Conservation (phyloP, 2,329 filamentous ascomycete genomes). For the Calonectria naviculata region DNA sequence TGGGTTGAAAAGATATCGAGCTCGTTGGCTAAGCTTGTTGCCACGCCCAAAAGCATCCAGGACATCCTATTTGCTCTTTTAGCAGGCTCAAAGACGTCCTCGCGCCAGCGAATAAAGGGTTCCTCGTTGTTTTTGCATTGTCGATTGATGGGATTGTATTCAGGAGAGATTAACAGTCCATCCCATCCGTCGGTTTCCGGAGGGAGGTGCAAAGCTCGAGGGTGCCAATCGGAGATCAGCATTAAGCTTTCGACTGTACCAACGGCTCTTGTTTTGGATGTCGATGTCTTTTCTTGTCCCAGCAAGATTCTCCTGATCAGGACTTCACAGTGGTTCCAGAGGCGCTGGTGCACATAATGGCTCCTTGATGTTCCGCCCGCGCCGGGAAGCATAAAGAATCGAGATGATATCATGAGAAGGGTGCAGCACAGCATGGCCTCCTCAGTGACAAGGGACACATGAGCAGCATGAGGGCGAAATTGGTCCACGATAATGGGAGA, state of each 20-base stretch:
- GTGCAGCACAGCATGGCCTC: background rate
- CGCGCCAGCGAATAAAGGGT: slow-evolving; percentile 35
- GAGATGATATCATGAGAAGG: background rate
- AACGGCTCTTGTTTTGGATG: background rate
- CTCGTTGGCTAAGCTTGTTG: slow-evolving; percentile 1
- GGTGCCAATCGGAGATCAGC: background rate
- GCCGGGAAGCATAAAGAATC: background rate
- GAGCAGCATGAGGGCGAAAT: background rate
- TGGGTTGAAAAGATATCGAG: background rate
- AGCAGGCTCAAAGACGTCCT: slow-evolving; percentile 40
- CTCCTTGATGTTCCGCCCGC: background rate
- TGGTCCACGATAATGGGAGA: background rate
- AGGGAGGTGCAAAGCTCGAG: background rate
- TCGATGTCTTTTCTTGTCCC: background rate
- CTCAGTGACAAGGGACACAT: background rate
- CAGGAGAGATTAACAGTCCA: background rate
- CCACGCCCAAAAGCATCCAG: slow-evolving; percentile 40
- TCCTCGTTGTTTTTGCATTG: slow-evolving; percentile 31
- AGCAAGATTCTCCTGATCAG: background rate
- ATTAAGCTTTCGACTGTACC: slow-evolving; percentile 21
- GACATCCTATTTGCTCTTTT: slow-evolving; percentile 40
- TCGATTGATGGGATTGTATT: background rate
- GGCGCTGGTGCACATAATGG: background rate
- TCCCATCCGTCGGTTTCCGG: background rate
- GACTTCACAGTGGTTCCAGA: background rate